Base-by-base conservation (phyloP, 2,329 filamentous ascomycete species). In the Exserohilum turcica region DNA sequence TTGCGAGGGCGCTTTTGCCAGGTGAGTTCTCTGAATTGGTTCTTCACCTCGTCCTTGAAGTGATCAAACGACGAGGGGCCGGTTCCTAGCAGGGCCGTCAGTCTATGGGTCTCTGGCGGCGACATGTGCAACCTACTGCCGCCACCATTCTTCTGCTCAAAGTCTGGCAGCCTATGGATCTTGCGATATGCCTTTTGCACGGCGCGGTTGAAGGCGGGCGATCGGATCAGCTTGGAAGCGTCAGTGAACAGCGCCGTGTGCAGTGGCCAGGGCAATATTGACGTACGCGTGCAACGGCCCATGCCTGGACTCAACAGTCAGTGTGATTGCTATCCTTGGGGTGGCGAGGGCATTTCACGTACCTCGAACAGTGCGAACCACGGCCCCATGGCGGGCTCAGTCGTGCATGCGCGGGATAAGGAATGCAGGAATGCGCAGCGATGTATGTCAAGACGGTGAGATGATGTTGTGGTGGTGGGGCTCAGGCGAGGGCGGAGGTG, bases 11-110 rank as follows among this genome's bases (percentile, higher is more conserved):
- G 67, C 42, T 72, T 72, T 51, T 72, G 71, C 71, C 70, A 73
- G n/a, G 70, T 72, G 28, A 73, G 61, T 12, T 72, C 70, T 35
- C 60, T 58, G 44, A 81, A 74, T 54, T 82, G 79, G 6, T 75
- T 68, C 60, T 77, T 80, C 36, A 86, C 61, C 64, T 85, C 83
- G 32, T 84, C 79, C 27, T 75, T 72, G 65, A 83, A 85, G 52
- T 83, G 78, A 43, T 78, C 72, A 9, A 82, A 50, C 45, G 83
- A 79, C 0, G 72, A 72, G 2, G 73, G 71, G 6, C 74, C 71
- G 43, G 67, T 64, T 53, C 66, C 68, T 73, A 29, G 16, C 15
- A 8, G 16, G 29, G 38, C 32, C 54, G 50, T 45, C 24, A 43
- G 29, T 36, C 12, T 16, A 9, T 35, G 15, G 2, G 7, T 5